A percentile compares a stretch with the other conserved stretches of the same genome.
These are phyloP conservation scores for Athelia psychrophila DNA, from an alignment of 1,284 basidiomycete genomes.

Conservation along the genomic window DNA sequence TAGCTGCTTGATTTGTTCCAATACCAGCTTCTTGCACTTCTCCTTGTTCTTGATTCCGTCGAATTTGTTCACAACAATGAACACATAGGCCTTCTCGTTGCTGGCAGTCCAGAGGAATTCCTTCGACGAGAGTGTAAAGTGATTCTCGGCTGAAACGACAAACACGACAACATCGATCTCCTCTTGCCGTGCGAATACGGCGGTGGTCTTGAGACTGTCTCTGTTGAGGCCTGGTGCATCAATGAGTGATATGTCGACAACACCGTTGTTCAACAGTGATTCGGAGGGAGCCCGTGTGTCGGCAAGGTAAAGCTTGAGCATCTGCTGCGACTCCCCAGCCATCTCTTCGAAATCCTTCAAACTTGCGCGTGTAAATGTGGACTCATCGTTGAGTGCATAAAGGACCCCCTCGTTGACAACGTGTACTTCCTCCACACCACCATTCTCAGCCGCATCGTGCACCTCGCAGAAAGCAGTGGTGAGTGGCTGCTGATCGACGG, in stretches of 20 bases:
- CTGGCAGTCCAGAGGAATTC: slow-evolving; percentile 94
- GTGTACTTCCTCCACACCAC: slow-evolving; percentile 82
- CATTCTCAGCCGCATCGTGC: slow-evolving; percentile 86
- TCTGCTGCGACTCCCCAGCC: slow-evolving; percentile 70
- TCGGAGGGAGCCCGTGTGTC: slow-evolving; percentile 72
- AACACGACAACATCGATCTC: slow-evolving; percentile 99
- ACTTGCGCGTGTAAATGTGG: slow-evolving; percentile 72
- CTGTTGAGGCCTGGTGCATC: slow-evolving; percentile 98
- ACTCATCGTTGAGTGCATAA: slow-evolving; percentile 75
- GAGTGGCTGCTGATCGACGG: slow-evolving; percentile 97
- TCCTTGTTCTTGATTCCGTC: slow-evolving; percentile 96
- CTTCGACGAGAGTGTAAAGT: slow-evolving; percentile 95
- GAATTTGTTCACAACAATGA: slow-evolving; percentile 99
- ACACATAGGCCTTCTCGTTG: slow-evolving; percentile 97
- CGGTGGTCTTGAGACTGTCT: slow-evolving; percentile 94
- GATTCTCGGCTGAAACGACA: slow-evolving; percentile 97
- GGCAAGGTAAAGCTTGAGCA: slow-evolving; percentile 84
- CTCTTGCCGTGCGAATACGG: slow-evolving; percentile 93
- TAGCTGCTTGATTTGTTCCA: slow-evolving; percentile 94
- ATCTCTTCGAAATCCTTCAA: slow-evolving; percentile 80
- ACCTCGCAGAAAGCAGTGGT: slow-evolving; percentile 98
- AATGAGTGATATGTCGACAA: slow-evolving; percentile 97
- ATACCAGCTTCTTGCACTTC: slow-evolving; percentile 85
- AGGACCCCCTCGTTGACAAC: slow-evolving; percentile 63
- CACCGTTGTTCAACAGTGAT: slow-evolving; percentile 92